Evolutionary conservation across 768 basidiomycete species (phyloP).

Genomic region (Mycena galericulata): DNA sequence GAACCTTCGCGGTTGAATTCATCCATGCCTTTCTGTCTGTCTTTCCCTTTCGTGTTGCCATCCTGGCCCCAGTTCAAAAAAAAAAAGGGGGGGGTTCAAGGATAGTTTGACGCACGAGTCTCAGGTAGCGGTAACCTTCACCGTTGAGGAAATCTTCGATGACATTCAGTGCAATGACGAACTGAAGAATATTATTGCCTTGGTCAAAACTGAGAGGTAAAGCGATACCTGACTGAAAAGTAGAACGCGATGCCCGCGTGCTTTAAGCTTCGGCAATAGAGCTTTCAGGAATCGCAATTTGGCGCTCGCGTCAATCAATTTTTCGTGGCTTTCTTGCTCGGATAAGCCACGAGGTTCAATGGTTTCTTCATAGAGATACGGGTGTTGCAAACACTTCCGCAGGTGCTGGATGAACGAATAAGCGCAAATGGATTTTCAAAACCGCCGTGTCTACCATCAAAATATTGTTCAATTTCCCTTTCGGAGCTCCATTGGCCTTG

Average conservation of each 20-base stretch:
- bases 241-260: slow-evolving; percentile 88
- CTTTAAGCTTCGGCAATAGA: slow-evolving; percentile 85
- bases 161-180: slow-evolving; percentile 87
- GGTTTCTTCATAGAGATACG: slow-evolving; percentile 83
- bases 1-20: slow-evolving; percentile 91
- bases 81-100: neutral
- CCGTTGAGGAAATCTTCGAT: slow-evolving; percentile 90
- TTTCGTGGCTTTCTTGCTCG: slow-evolving; percentile 74
- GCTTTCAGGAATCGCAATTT: slow-evolving; percentile 84
- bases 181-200: slow-evolving; percentile 59
- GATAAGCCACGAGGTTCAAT: slow-evolving; percentile 80
- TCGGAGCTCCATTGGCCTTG: slow-evolving; percentile 50
- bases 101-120: slow-evolving; percentile 64
- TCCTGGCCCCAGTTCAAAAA: slow-evolving; percentile 63
- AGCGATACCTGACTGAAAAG: slow-evolving; percentile 86
- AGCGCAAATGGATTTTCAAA: no score
- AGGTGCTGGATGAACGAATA: slow-evolving; percentile 56
- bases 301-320: slow-evolving; percentile 85
- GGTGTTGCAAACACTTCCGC: slow-evolving; percentile 86
- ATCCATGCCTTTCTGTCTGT: slow-evolving; percentile 96
- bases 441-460: slow-evolving; percentile 62
- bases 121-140: slow-evolving; percentile 83
- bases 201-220: neutral
- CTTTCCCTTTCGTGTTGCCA: slow-evolving; percentile 85
- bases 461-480: slow-evolving; percentile 80